phyloP scores from a whole-genome alignment of 139 green algal genomes.

The Closterium sp. region DNA sequence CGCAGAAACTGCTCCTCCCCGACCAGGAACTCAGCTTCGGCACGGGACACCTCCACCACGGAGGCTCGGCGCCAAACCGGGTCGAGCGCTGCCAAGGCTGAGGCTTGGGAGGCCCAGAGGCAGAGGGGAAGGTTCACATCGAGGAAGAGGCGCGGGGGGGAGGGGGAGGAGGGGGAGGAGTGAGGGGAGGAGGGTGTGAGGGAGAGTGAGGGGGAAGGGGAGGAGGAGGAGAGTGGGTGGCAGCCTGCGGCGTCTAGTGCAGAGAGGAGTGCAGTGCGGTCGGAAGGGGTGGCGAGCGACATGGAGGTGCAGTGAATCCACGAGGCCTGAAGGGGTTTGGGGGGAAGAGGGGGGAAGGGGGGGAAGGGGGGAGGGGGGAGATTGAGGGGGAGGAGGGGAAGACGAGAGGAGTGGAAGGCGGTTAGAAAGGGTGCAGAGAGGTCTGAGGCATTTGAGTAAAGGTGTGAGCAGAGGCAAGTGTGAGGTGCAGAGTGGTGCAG shows the following conservation, averaged over 20 bases:
- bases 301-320: slow-evolving; percentile 2
- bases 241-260: slow-evolving; percentile 5
- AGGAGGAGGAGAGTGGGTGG: background rate
- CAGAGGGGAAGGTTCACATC: slow-evolving; percentile 26
- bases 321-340: background rate
- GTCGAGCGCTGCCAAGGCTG: background rate
- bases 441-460: too few species aligned
- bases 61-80: slow-evolving; percentile 12
- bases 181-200: background rate
- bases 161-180: background rate
- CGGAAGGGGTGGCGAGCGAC: background rate
- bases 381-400: too few species aligned
- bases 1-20: slow-evolving; percentile 15
- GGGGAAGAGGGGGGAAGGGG: too few species aligned
- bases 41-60: slow-evolving; percentile 27
- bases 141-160: slow-evolving; percentile 11
- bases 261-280: background rate
- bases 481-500: too few species aligned
- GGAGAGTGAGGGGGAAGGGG: background rate
- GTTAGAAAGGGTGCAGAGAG: background rate
- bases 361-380: too few species aligned
- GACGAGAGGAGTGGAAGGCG: background rate
- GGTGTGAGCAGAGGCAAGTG: too few species aligned
- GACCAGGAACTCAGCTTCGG: slow-evolving; percentile 33
- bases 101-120: slow-evolving; percentile 14